Evolutionary conservation across 768 basidiomycete genomes (phyloP).

Genomic region (Tricholoma hemisulphureum): DNA sequence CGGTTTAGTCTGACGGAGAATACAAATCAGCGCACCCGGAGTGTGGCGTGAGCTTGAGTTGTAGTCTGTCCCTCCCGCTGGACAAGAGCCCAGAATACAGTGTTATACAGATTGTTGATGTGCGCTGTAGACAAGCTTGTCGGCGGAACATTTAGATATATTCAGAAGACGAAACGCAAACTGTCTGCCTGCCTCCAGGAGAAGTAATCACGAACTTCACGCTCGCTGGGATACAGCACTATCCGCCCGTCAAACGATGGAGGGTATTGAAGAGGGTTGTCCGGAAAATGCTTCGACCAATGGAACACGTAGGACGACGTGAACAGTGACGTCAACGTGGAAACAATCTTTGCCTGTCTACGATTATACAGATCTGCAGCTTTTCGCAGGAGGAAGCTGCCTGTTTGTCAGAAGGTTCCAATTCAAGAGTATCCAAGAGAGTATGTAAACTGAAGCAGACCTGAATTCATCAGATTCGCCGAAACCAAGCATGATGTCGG

Average conservation of each 20-base stretch:
- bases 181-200: conserved; percentile 96
- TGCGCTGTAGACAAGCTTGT: conserved; percentile 60
- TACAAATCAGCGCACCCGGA: conserved; percentile 51
- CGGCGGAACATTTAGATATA: not conserved
- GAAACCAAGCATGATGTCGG: conserved; percentile 84
- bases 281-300: conserved; percentile 80
- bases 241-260: conserved; percentile 93
- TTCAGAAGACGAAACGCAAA: conserved; percentile 38
- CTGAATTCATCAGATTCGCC: conserved; percentile 99
- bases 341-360: conserved; percentile 81
- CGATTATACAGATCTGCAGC: conserved; percentile 80
- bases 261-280: conserved; percentile 70
- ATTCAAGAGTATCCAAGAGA: not conserved
- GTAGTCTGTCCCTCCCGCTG: conserved; percentile 77
- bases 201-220: conserved; percentile 87
- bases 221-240: conserved; percentile 72
- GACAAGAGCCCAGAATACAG: conserved; percentile 91
- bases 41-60: conserved; percentile 75
- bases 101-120: conserved; percentile 98
- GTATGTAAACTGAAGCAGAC: conserved; percentile 36
- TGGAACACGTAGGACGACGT: conserved; percentile 87
- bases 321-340: conserved; percentile 81
- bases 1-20: not conserved
- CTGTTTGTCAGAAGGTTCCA: not conserved
- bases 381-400: conserved; percentile 83